Conservation (phyloP, 2,329 filamentous ascomycete genomes). For the Aspergillus glaucus region DNA sequence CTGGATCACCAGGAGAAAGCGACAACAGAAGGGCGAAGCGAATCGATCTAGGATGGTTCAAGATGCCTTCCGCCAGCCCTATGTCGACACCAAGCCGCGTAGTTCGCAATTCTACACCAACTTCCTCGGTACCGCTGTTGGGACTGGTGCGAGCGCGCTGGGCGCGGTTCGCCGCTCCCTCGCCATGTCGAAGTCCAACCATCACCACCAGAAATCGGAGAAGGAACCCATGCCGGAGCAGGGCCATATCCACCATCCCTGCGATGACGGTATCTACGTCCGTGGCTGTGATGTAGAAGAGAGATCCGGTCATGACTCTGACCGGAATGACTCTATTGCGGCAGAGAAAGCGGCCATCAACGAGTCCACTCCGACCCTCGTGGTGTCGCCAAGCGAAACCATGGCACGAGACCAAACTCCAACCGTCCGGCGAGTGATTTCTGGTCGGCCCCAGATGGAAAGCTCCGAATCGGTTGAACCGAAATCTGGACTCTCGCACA, state of each 20-base stretch:
- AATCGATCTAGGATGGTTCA: background rate
- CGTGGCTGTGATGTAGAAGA: too few relatives aligned
- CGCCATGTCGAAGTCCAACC: background rate
- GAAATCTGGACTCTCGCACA: background rate
- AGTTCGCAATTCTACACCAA: background rate
- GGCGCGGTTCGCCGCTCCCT: background rate
- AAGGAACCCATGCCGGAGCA: too few relatives aligned
- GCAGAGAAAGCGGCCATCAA: background rate
- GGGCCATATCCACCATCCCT: background rate
- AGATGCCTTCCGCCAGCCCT: background rate
- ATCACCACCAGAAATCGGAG: background rate
- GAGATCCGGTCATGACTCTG: background rate
- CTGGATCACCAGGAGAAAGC: too few relatives aligned
- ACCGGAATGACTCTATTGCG: background rate
- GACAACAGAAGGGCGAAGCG: background rate
- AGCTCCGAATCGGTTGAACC: background rate
- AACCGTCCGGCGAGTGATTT: background rate
- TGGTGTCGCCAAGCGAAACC: background rate
- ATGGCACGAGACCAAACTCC: background rate
- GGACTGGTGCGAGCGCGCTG: background rate
- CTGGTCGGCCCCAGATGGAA: background rate
- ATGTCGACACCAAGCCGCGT: background rate
- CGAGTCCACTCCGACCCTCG: background rate
- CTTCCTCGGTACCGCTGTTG: background rate
- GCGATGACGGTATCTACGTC: background rate